Conservation (phyloP, 495 filamentous ascomycete genomes). For the Hypoxylon lenormandii region DNA sequence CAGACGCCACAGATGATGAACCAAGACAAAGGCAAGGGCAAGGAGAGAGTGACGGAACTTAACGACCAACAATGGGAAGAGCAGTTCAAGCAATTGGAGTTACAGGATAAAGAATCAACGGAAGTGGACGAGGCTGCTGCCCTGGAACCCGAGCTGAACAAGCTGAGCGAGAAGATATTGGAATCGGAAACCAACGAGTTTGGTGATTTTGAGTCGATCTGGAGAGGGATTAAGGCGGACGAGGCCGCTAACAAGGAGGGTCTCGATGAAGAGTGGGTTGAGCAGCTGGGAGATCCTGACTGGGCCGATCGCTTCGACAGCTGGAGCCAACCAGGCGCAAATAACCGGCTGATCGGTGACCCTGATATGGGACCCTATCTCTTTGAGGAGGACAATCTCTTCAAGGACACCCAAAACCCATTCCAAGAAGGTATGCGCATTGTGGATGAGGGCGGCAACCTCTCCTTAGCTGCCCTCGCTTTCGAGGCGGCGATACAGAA, state of each 20-base stretch:
- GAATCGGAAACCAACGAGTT: slow-evolving; percentile 70
- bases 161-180: slow-evolving; percentile 74
- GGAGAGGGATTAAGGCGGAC: slow-evolving; percentile 88
- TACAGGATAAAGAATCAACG: slow-evolving; percentile 68
- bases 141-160: slow-evolving; percentile 88
- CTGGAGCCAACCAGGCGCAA: slow-evolving; percentile 60
- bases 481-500: slow-evolving; percentile 96
- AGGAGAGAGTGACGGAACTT: slow-evolving; percentile 89
- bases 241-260: slow-evolving; percentile 75
- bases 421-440: slow-evolving; percentile 92
- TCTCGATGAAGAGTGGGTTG: slow-evolving; percentile 71
- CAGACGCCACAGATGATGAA: slow-evolving; percentile 63
- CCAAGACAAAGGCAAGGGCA: slow-evolving; percentile 78
- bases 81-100: slow-evolving; percentile 90
- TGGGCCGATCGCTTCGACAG: slow-evolving; percentile 75
- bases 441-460: slow-evolving; percentile 89
- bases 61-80: slow-evolving; percentile 95
- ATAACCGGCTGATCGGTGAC: slow-evolving; percentile 71
- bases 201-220: slow-evolving; percentile 89
- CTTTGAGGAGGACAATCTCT: slow-evolving; percentile 93
- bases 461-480: slow-evolving; percentile 92
- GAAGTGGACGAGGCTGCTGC: slow-evolving; percentile 75
- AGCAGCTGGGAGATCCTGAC: slow-evolving; percentile 75
- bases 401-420: slow-evolving; percentile 77
- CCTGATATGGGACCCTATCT: slow-evolving; percentile 87